A percentile compares a stretch with the other conserved stretches of the same genome.
These are phyloP conservation scores for Vanderwaltozyma verrucispora DNA, from an alignment of 805 yeast species.

Conservation along the genomic window DNA sequence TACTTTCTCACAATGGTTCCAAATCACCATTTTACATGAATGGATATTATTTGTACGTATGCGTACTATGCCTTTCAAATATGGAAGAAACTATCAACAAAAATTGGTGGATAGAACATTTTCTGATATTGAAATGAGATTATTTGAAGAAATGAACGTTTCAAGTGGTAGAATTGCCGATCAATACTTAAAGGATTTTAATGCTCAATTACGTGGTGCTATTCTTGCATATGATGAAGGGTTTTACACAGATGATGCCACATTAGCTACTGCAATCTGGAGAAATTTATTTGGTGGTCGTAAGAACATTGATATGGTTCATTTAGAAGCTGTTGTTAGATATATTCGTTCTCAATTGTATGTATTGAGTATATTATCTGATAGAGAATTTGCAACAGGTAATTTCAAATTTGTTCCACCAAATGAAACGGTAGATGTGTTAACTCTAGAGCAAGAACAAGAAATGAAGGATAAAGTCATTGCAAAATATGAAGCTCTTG, in stretches of 20 bases:
- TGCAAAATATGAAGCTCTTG: conserved; percentile 42
- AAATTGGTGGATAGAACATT: conserved; percentile 82
- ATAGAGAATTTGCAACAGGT: conserved; percentile 89
- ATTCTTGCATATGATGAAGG: conserved; percentile 92
- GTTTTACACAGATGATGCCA: conserved; percentile 64
- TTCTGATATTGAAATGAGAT: conserved; percentile 77
- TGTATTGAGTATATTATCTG: conserved; percentile 75
- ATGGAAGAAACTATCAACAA: conserved; percentile 85
- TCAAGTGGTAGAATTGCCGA: conserved; percentile 73
- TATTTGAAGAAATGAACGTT: conserved; percentile 80
- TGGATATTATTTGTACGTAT: conserved; percentile 93
- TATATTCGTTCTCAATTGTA: conserved; percentile 85
- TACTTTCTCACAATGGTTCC: conserved; percentile 95
- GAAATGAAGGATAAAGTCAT: conserved; percentile 41
- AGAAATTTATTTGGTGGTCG: conserved; percentile 87
- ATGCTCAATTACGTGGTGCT: conserved; percentile 80
- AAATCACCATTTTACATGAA: conserved; percentile 77
- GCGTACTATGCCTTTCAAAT: conserved; percentile 91
- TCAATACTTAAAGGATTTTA: conserved; percentile 79
- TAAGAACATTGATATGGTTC: conserved; percentile 67
- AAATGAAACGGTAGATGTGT: conserved; percentile 60
- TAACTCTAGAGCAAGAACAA: conserved; percentile 55
- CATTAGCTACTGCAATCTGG: conserved; percentile 73
- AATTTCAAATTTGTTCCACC: conserved; percentile 79
- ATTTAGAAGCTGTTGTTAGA: conserved; percentile 80